Base-by-base conservation (phyloP, 495 filamentous ascomycete genomes). In the Aspergillus hancockii region DNA sequence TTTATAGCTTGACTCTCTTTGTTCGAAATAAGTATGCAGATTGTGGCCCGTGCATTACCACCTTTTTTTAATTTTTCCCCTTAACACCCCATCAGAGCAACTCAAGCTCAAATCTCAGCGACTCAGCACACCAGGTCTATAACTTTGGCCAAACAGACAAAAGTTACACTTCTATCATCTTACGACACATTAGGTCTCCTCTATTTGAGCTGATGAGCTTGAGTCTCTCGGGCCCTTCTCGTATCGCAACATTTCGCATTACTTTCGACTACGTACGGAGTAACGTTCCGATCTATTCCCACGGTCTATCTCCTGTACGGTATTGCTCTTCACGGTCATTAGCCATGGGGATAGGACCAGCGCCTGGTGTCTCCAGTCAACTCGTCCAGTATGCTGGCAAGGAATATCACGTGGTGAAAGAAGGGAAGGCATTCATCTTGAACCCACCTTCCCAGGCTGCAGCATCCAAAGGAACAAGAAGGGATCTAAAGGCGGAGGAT, bases 371-470 rank as follows among this genome's bases (percentile, higher is more conserved):
- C 8, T 21, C 53, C 13, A 47, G 50, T 25, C 55, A 66, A 36
- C 53, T 66, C 52, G 71, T 79, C 45, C 65, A 71, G 50, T 66
- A 71, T 60, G 49, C 79, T 52, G 84, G 79, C 13, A 82, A 77
- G 23, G 67, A 78, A 28, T 92, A 86, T 64, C 82, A 76, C 8
- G 84, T 84, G 1, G 77, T 90, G 16, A 85, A 81, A 53, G 90
- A 93, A 74, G 90, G 90, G 14, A 68, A 79, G 3, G 90, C 89
- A 30, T 70, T 85, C 62, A 86, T 90, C 63, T 74, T 90, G 38
- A 78, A 89, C 49, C 82, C 86, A 32, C 72, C 78, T 10, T 58
- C 68, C 0, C 76, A 84, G 36, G 73, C 75, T 30, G 77, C 76
- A 21, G 72, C 76, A 25, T 77, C 80, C 6, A 73, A 80, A 50